Conservation (phyloP, 169 alveolate genomes). For the Eimeria zaria region DNA sequence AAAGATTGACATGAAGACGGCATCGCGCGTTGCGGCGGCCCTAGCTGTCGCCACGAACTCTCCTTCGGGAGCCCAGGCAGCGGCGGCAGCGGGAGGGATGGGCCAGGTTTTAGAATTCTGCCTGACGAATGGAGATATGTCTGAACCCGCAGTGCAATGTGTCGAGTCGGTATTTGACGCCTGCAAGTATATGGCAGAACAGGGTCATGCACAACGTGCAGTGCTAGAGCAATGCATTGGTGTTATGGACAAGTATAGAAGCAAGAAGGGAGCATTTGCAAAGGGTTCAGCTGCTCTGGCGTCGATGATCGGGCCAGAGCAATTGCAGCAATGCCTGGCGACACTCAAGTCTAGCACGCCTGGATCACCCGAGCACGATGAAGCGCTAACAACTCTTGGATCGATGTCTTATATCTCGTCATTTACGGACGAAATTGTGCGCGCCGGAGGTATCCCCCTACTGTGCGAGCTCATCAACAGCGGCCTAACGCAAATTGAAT, state of each 20-base stretch:
- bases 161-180: slow-evolving; percentile 81
- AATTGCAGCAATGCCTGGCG: slow-evolving; percentile 92
- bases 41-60: slow-evolving; percentile 88
- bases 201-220: slow-evolving; percentile 68
- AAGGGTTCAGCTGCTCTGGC: slow-evolving; percentile 95
- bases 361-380: slow-evolving; percentile 94
- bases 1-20: slow-evolving; percentile 83
- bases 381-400: slow-evolving; percentile 94
- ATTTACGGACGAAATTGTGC: slow-evolving; percentile 94
- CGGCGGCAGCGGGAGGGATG: slow-evolving; percentile 88
- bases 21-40: slow-evolving; percentile 86
- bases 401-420: slow-evolving; percentile 96
- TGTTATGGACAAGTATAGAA: slow-evolving; percentile 82
- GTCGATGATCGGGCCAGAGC: slow-evolving; percentile 93
- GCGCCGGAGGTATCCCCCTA: slow-evolving; percentile 95
- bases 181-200: slow-evolving; percentile 64
- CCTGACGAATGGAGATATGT: slow-evolving; percentile 78
- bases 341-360: slow-evolving; percentile 92
- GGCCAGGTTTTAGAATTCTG: slow-evolving; percentile 73
- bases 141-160: slow-evolving; percentile 79
- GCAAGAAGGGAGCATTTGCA: slow-evolving; percentile 86
- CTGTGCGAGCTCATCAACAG: slow-evolving; percentile 93
- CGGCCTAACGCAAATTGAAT: slow-evolving; percentile 91
- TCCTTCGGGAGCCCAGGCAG: slow-evolving; percentile 87
- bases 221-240: slow-evolving; percentile 79